These are phyloP conservation scores for Beauveria caledonica DNA, from an alignment of 2,329 filamentous ascomycete species.

Conservation along the genomic window DNA sequence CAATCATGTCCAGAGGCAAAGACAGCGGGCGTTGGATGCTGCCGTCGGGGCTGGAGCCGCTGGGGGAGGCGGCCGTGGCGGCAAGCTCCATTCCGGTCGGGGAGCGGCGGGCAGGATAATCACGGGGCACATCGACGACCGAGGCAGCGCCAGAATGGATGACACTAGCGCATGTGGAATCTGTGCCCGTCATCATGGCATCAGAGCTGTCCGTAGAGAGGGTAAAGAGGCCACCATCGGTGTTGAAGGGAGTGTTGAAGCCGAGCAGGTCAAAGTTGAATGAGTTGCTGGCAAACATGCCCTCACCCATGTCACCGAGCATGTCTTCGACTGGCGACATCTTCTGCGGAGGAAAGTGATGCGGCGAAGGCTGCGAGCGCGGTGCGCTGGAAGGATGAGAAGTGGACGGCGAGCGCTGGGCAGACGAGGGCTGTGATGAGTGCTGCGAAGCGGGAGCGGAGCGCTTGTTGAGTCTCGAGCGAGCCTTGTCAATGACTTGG, in stretches of 20 bases:
- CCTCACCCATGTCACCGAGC: conserved; percentile 9
- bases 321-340: conserved; percentile 8
- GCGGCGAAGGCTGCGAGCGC: neutral
- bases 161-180: neutral
- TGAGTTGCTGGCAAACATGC: conserved; percentile 6
- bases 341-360: neutral
- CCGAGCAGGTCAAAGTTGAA: conserved; percentile 10
- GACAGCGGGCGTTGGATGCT: conserved; percentile 8
- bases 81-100: neutral
- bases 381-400: neutral
- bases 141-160: conserved; percentile 2
- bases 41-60: conserved; percentile 2
- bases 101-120: neutral
- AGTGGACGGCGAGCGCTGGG: neutral
- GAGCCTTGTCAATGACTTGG: conserved; percentile 12
- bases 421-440: neutral
- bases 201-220: conserved; percentile 4
- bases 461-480: conserved; percentile 8
- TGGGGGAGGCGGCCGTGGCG: neutral
- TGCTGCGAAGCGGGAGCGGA: neutral
- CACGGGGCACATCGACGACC: conserved; percentile 1
- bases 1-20: conserved; percentile 8
- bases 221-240: conserved; percentile 6
- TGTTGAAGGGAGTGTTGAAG: conserved; percentile 10
- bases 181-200: conserved; percentile 8